A percentile compares a stretch with the other conserved stretches of the same genome.
phyloP scores from a whole-genome alignment of 1,139 yeast species.

The Suhomyces anneliseae region DNA sequence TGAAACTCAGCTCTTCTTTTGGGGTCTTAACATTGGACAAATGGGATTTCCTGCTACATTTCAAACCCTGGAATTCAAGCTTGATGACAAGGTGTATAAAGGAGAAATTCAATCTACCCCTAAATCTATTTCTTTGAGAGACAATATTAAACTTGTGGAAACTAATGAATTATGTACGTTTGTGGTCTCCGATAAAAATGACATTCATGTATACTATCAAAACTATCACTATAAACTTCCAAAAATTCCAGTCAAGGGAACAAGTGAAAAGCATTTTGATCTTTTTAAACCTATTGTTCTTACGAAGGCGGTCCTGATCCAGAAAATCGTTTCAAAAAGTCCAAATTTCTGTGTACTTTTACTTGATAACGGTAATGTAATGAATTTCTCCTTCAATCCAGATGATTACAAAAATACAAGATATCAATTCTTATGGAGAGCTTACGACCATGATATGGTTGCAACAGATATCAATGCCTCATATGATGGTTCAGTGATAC shows the following conservation, averaged over 20 bases:
- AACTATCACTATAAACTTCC: conserved; percentile 56
- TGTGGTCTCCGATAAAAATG: conserved; percentile 58
- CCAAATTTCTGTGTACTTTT: conserved; percentile 43
- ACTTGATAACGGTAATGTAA: conserved; percentile 53
- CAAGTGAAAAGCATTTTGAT: conserved; percentile 47
- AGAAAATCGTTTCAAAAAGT: conserved; percentile 35
- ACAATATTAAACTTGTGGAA: conserved; percentile 55
- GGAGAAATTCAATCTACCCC: conserved; percentile 46
- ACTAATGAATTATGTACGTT: conserved; percentile 76
- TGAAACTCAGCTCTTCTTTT: conserved; percentile 51
- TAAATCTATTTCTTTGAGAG: conserved; percentile 43
- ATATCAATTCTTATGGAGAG: conserved; percentile 51
- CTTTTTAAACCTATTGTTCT: conserved; percentile 52
- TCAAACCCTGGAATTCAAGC: conserved; percentile 25
- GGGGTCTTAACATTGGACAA: conserved; percentile 90
- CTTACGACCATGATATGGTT: conserved; percentile 51
- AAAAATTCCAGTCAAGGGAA: conserved; percentile 33
- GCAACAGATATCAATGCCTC: conserved; percentile 66
- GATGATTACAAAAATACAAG: conserved; percentile 34
- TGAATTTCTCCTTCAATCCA: conserved; percentile 32
- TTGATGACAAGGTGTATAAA: conserved; percentile 28
- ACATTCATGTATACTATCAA: conserved; percentile 62
- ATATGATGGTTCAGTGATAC: conserved; percentile 64
- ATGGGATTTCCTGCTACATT: conserved; percentile 54
- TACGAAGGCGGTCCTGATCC: conserved; percentile 39